Conservation (phyloP, 2,329 filamentous ascomycete genomes). For the Monosporascus sp. region DNA sequence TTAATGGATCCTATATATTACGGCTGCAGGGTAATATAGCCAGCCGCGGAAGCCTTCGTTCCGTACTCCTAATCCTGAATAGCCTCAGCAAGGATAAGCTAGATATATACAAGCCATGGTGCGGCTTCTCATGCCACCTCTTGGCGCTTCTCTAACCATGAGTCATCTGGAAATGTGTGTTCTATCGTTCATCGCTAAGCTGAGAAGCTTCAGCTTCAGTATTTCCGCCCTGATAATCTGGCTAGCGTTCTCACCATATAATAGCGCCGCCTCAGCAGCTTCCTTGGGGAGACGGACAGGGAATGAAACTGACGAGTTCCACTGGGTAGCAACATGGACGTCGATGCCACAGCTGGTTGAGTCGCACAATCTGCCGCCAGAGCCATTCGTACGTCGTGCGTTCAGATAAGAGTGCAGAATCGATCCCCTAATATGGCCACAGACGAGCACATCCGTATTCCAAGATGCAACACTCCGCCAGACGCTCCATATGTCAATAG, state of each 20-base stretch:
- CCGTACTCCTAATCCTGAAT: neutral
- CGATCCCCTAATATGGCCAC: constrained; percentile 11
- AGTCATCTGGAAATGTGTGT: neutral
- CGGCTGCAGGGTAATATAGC: neutral
- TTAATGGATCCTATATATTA: neutral
- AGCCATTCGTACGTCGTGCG: constrained; percentile 46
- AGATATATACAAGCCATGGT: neutral
- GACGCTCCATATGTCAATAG: constrained; percentile 55
- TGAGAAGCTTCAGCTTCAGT: neutral
- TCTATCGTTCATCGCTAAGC: neutral
- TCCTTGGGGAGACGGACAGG: neutral
- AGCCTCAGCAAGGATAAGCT: neutral
- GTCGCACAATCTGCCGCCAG: constrained; percentile 53
- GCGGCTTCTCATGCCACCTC: no score
- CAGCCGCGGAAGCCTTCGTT: neutral
- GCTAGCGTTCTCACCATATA: neutral
- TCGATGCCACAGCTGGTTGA: constrained; percentile 63
- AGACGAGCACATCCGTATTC: constrained; percentile 43
- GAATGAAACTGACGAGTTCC: constrained; percentile 27
- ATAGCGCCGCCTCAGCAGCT: neutral
- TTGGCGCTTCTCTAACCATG: neutral
- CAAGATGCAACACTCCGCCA: constrained; percentile 60
- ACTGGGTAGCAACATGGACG: constrained; percentile 61
- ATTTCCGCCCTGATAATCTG: neutral
- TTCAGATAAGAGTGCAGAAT: neutral